A percentile compares a stretch with the other conserved stretches of the same genome.
These are phyloP conservation scores for Ceratobasidium sp. DNA, from an alignment of 1,284 basidiomycete species.

Conservation along the genomic window DNA sequence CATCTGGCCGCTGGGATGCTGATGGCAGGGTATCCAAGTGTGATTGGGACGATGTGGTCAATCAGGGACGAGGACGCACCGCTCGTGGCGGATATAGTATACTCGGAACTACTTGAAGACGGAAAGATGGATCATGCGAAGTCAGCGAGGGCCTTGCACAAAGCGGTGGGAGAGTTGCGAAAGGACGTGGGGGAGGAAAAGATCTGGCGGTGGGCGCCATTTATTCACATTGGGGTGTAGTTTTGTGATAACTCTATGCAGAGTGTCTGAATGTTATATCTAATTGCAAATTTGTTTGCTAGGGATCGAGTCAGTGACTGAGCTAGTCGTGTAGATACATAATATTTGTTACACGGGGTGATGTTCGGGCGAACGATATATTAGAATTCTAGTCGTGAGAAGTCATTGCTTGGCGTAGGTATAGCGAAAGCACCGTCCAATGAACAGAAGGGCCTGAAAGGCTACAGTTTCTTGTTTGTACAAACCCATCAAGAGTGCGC, in stretches of 20 bases:
- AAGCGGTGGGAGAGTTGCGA: not conserved
- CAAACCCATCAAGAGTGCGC: too few relatives aligned
- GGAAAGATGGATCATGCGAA: not conserved
- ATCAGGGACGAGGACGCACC: not conserved
- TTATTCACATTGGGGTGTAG: not conserved
- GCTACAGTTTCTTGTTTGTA: too few relatives aligned
- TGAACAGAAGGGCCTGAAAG: too few relatives aligned
- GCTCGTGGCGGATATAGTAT: not conserved
- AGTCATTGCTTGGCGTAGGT: too few relatives aligned
- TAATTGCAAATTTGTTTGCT: too few relatives aligned
- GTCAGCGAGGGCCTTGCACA: not conserved
- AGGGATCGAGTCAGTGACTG: too few relatives aligned
- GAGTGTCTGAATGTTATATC: not conserved
- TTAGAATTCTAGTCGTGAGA: too few relatives aligned
- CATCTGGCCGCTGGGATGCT: conserved; percentile 22
- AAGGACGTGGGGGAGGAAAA: not conserved
- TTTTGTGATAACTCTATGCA: too few relatives aligned
- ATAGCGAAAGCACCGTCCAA: too few relatives aligned
- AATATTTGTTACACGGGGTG: too few relatives aligned
- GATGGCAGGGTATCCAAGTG: not conserved
- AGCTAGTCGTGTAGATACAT: too few relatives aligned
- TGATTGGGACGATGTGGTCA: conserved; percentile 25
- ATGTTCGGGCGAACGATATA: too few relatives aligned
- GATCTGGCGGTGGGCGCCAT: not conserved
- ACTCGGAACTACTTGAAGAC: not conserved